Percentiles rank a stretch among this genome's conserved stretches.
These are phyloP conservation scores for Eucalyptus pauciflora DNA, from an alignment of 345 rosid genomes.

Conservation along the genomic window DNA sequence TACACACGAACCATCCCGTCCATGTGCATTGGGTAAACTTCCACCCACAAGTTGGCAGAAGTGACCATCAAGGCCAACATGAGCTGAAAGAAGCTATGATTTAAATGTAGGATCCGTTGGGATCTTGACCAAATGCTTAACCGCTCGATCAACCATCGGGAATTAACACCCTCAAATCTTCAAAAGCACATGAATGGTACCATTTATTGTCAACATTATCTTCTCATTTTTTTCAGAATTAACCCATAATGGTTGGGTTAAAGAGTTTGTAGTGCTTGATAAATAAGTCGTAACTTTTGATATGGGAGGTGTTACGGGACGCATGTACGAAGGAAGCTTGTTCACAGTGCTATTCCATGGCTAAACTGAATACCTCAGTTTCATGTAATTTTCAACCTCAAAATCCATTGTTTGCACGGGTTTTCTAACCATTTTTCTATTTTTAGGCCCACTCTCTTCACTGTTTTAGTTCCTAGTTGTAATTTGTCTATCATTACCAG, in stretches of 20 bases:
- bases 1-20: neutral
- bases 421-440: neutral
- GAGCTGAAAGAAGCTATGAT: neutral
- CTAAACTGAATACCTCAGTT: neutral
- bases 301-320: neutral
- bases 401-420: neutral
- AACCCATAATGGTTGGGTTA: no score
- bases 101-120: neutral
- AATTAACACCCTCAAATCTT: neutral
- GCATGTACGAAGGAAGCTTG: neutral
- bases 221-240: no score
- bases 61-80: no score
- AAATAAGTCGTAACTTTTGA: neutral
- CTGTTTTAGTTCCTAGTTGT: neutral
- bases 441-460: neutral
- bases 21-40: neutral
- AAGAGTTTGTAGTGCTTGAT: neutral
- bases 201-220: neutral
- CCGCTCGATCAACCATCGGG: neutral
- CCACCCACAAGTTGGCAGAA: no score
- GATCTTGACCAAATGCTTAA: neutral
- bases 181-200: neutral
- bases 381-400: neutral
- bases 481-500: neutral
- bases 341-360: neutral